Conservation (phyloP, 2,329 filamentous ascomycete genomes). For the Boeremia exigua region DNA sequence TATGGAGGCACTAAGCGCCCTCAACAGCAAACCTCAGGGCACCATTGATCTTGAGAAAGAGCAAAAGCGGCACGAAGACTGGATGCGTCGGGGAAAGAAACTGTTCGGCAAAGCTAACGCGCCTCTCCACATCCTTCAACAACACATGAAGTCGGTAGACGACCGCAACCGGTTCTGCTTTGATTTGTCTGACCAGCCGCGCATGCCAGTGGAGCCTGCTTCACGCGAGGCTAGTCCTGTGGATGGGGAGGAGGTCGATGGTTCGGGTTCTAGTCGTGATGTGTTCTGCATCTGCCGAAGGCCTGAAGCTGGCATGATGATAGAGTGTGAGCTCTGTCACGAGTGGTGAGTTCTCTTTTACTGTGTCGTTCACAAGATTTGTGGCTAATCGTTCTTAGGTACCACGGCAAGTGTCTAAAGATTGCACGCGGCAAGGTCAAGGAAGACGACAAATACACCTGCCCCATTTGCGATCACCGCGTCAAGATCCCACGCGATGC, state of each 20-base stretch:
- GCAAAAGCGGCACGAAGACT: constrained; percentile 94
- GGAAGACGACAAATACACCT: constrained; percentile 98
- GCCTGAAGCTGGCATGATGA: constrained; percentile 98
- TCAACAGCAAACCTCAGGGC: constrained; percentile 90
- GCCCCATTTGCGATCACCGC: constrained; percentile 96
- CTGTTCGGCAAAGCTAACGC: constrained; percentile 98
- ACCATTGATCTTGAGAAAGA: constrained; percentile 94
- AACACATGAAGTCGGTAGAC: constrained; percentile 91
- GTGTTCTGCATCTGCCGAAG: constrained; percentile 97
- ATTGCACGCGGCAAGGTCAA: constrained; percentile 98
- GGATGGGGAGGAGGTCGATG: constrained; percentile 54
- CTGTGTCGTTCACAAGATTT: not conserved
- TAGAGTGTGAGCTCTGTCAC: constrained; percentile 96
- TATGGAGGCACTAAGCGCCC: constrained; percentile 82
- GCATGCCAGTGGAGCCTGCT: constrained; percentile 88
- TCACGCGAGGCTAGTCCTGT: constrained; percentile 78
- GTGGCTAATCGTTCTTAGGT: constrained; percentile 64
- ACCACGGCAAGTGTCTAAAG: constrained; percentile 97
- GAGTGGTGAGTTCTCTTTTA: constrained; percentile 75
- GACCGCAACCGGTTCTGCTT: constrained; percentile 92
- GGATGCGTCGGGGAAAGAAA: constrained; percentile 98
- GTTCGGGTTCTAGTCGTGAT: constrained; percentile 65
- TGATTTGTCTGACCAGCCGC: constrained; percentile 84
- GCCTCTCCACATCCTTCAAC: constrained; percentile 91
- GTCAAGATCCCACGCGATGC: constrained; percentile 97